Evolutionary conservation across 1,139 yeast genomes (phyloP).

Genomic region (Groenewaldozyma sp.): DNA sequence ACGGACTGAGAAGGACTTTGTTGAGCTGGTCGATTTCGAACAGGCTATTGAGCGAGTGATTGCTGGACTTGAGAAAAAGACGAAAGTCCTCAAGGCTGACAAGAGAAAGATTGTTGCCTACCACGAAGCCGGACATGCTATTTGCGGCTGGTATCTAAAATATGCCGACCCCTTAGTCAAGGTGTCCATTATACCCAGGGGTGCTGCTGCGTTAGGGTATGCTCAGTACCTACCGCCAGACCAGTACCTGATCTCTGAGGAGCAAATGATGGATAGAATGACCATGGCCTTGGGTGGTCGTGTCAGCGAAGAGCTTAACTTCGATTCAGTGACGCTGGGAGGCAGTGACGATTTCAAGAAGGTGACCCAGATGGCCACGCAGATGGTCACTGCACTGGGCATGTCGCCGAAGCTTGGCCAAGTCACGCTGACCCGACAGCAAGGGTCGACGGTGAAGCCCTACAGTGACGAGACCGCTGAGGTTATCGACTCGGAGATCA

Average conservation of each 20-base stretch:
- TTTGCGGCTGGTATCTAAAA: constrained; percentile 91
- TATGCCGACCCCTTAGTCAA: constrained; percentile 88
- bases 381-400: constrained; percentile 88
- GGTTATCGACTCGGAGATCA: constrained; percentile 74
- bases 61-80: constrained; percentile 91
- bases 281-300: constrained; percentile 96
- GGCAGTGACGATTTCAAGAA: constrained; percentile 95
- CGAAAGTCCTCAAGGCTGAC: constrained; percentile 69
- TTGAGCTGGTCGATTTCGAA: constrained; percentile 74
- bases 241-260: constrained; percentile 67
- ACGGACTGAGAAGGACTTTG: constrained; percentile 59
- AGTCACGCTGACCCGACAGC: constrained; percentile 61
- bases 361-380: constrained; percentile 88
- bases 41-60: constrained; percentile 94
- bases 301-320: constrained; percentile 88
- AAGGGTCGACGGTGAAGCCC: constrained; percentile 48
- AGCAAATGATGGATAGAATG: constrained; percentile 82
- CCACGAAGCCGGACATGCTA: constrained; percentile 98
- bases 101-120: constrained; percentile 89
- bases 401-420: constrained; percentile 84
- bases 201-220: constrained; percentile 95
- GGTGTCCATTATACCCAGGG: constrained; percentile 94
- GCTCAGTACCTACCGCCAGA: constrained; percentile 97
- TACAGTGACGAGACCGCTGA: constrained; percentile 82
- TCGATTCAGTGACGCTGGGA: constrained; percentile 85